phyloP scores from a whole-genome alignment of 306 rosid genomes.

The Begonia peltatifolia region DNA sequence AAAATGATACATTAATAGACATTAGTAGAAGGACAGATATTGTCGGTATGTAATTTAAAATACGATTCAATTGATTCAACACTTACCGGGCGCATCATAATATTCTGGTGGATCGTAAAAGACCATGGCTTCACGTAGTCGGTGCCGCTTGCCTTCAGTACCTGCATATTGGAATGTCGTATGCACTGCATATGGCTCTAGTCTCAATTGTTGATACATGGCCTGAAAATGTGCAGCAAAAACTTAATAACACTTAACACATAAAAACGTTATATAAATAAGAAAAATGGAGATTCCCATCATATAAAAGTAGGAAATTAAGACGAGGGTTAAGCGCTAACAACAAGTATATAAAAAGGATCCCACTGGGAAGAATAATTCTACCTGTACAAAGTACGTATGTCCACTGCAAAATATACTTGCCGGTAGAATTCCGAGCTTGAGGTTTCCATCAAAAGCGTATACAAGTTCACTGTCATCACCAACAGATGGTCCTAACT shows the following conservation, averaged over 20 bases:
- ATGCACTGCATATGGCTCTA: conserved; percentile 92
- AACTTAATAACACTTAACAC: too few relatives aligned
- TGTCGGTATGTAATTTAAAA: too few relatives aligned
- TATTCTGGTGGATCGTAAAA: conserved; percentile 84
- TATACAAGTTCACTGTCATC: conserved; percentile 66
- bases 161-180: conserved; percentile 90
- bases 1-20: conserved; percentile 1
- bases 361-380: too few relatives aligned
- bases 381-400: conserved; percentile 91
- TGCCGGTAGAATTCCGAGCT: conserved; percentile 80
- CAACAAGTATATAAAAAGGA: too few relatives aligned
- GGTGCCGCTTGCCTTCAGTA: conserved; percentile 91
- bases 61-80: background rate
- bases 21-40: background rate
- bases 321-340: too few relatives aligned
- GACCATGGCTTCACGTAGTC: conserved; percentile 86
- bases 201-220: conserved; percentile 69
- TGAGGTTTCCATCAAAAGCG: conserved; percentile 83
- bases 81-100: conserved; percentile 66
- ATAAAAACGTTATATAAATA: too few relatives aligned
- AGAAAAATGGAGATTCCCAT: too few relatives aligned
- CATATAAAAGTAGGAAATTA: too few relatives aligned
- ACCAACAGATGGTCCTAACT: conserved; percentile 67
- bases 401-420: conserved; percentile 95
- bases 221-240: conserved; percentile 33